phyloP scores from a whole-genome alignment of 768 basidiomycete species.

The Naganishia randhawae region DNA sequence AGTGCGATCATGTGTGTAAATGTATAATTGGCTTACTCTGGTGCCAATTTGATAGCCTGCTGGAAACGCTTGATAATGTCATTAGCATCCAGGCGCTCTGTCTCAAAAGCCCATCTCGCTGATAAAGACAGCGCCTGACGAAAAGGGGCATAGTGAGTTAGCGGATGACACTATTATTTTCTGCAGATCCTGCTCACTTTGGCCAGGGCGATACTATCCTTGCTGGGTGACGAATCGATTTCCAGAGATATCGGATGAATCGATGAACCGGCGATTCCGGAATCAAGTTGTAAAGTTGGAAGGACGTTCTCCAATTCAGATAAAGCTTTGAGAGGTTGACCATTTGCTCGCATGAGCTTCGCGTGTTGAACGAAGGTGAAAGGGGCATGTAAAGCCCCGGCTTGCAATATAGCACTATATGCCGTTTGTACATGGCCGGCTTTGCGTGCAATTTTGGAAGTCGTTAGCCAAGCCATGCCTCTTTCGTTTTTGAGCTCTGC shows the following conservation, averaged over 20 bases:
- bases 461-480: constrained; percentile 81
- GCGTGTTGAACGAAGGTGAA: constrained; percentile 87
- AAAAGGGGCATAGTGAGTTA: not conserved
- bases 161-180: not conserved
- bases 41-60: constrained; percentile 48
- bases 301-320: constrained; percentile 75
- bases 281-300: constrained; percentile 30
- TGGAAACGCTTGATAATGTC: constrained; percentile 59
- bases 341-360: constrained; percentile 73
- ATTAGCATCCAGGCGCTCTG: constrained; percentile 69
- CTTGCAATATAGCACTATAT: constrained; percentile 91
- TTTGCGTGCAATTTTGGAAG: constrained; percentile 93
- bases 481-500: constrained; percentile 56
- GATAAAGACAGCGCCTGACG: constrained; percentile 66
- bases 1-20: not conserved
- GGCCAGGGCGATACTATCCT: constrained; percentile 47
- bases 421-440: constrained; percentile 94
- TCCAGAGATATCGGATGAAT: constrained; percentile 13
- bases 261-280: constrained; percentile 1
- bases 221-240: not conserved
- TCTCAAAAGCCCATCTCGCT: constrained; percentile 89
- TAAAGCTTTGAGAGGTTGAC: constrained; percentile 77
- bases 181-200: constrained; percentile 58
- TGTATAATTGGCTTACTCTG: constrained; percentile 42
- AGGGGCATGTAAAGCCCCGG: constrained; percentile 64